Percentiles rank a stretch among this genome's conserved stretches.
Conservation (phyloP, 2,329 filamentous ascomycete genomes). For the Aspergillus sp. region DNA sequence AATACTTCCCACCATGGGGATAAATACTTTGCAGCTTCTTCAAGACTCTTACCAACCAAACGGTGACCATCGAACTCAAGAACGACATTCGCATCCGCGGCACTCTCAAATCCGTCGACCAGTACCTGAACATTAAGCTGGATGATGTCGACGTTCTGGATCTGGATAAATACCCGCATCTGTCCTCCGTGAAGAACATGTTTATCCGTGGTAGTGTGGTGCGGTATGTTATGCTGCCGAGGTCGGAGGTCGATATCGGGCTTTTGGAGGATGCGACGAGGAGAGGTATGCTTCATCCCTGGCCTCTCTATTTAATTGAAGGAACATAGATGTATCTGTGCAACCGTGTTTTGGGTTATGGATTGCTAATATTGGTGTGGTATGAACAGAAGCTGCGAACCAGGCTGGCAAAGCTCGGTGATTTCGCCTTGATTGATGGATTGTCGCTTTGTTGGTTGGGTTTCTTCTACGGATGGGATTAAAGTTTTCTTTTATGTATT, state of each 20-base stretch:
- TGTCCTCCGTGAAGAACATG: conserved; percentile 90
- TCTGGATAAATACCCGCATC: conserved; percentile 90
- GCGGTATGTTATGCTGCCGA: conserved; percentile 85
- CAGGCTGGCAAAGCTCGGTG: conserved; percentile 53
- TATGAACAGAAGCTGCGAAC: conserved; percentile 49
- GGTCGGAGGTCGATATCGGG: conserved; percentile 78
- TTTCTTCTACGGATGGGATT: conserved; percentile 7
- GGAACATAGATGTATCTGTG: background rate
- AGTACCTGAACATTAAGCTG: conserved; percentile 98
- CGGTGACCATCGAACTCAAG: conserved; percentile 98
- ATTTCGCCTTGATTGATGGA: conserved; percentile 13
- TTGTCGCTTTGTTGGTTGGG: background rate
- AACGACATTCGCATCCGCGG: conserved; percentile 98
- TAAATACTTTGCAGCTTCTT: conserved; percentile 69
- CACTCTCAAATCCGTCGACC: conserved; percentile 94
- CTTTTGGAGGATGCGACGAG: conserved; percentile 88
- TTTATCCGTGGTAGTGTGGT: conserved; percentile 94
- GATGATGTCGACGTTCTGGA: conserved; percentile 93
- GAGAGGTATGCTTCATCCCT: conserved; percentile 61
- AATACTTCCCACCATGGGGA: background rate
- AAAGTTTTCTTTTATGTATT: conserved; percentile 17
- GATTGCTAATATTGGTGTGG: conserved; percentile 14
- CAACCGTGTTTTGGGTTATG: too few relatives aligned
- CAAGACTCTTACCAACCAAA: conserved; percentile 96
- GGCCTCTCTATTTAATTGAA: background rate